Evolutionary conservation across 331 rosid genomes (phyloP), one percentile per base, ranked within the genome.

Genomic region (Saraca asoca): DNA sequence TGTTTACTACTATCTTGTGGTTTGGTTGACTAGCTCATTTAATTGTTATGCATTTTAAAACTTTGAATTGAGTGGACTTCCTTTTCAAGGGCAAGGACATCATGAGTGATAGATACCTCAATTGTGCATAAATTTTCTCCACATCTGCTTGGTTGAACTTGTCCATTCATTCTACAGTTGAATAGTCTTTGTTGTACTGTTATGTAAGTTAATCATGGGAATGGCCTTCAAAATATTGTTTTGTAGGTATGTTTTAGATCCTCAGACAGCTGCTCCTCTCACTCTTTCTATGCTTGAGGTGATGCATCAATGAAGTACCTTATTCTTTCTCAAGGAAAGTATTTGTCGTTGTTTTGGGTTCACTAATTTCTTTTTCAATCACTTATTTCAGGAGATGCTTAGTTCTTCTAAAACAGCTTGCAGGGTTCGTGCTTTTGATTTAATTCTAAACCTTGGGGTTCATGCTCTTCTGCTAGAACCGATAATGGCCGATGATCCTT

Each of bases 241-340:
- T 75, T 83, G 75, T 51, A 94, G 99, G 99, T 94, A 90, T 80
- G 97, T 94, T 74, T 81, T 80, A 68, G 95, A 94, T 85, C 80
- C 96, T 55, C 85, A 69, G 75, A 83, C 90, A 31, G 99, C 99
- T 75, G 97, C 97, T 77, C 99, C 99, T 77, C 95, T 94, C 78
- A 83, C 96, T 73, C 90, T 94, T 69, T 90, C 91, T 71, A 90
- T 94, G 99, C 95, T 94, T 66, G 79, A 90, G 99, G 99, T 94
- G 80, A 81, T 76, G 68, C 68, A 52, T 77, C 51, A 66, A 53
- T 74, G 50, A 11, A 46, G 37, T 34, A 44, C 11, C 43, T 7
- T 10, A 10, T 64, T 67, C 19, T 58, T 35, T 17, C 20, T 34
- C 54, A 13, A 48, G 60, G 66, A 44, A 13, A 24, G 58, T 53